Conservation (phyloP, 1,139 yeast species). For the Entelexis sorbosivorans region DNA sequence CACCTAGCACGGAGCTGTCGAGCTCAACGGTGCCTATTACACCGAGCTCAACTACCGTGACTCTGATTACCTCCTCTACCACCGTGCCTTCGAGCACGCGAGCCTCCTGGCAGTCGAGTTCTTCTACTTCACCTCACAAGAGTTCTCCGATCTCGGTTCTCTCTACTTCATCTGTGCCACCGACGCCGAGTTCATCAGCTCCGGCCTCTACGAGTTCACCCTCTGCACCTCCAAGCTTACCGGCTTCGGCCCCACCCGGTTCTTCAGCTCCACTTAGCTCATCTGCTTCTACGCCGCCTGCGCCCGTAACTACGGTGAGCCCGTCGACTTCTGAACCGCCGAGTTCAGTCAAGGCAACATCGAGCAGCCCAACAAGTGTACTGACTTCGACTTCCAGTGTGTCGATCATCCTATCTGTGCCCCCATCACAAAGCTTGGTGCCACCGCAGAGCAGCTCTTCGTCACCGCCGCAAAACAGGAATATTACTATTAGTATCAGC, state of each 20-base stretch:
- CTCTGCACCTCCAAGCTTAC: too few relatives aligned
- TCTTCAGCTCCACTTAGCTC: background rate
- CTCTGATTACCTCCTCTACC: background rate
- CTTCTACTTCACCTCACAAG: background rate
- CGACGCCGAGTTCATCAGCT: background rate
- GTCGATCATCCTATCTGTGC: background rate
- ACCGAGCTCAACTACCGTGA: background rate
- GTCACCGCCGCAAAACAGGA: background rate
- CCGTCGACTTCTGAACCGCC: too few relatives aligned
- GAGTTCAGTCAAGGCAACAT: background rate
- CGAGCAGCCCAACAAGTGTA: background rate
- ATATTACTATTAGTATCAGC: background rate
- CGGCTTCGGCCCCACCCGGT: background rate
- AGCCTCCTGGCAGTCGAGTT: background rate
- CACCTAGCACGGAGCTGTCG: background rate
- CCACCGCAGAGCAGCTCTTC: background rate
- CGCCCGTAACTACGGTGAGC: too few relatives aligned
- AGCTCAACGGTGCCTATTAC: background rate
- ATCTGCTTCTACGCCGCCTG: background rate
- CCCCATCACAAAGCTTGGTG: background rate
- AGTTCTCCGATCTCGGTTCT: background rate
- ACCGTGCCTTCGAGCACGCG: background rate
- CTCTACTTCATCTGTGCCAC: background rate
- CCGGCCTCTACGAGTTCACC: background rate
- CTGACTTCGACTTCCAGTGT: background rate